Evolutionary conservation across 169 alveolate species (phyloP), one percentile per base, ranked within the genome.

Genomic region (Plasmodium vivax): DNA sequence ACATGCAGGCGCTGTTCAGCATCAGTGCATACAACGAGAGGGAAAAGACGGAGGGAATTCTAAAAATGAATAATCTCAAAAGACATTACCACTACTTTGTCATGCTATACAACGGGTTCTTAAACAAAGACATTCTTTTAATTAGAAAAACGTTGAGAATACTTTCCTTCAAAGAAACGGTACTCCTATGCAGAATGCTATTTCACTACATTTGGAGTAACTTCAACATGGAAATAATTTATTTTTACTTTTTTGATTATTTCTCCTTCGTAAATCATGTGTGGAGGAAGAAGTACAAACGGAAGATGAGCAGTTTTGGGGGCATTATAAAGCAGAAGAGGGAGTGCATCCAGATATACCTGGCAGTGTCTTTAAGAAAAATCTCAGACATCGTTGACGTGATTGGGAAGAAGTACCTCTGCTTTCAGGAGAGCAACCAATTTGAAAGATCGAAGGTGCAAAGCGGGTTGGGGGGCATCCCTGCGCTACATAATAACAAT

Each of bases 171-270:
- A 85, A 85, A 32, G 93, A 74, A 51, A 36, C 79, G 54, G 32
- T 85, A 85, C 81, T 85, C 30, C 81, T 62, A 10, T 85, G 93
- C 79, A 56, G 93, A 74, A 74, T 85, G 19, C 34, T 85, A 47
- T 85, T 85, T 75, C 93, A 85, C 79, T 85, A 85, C 72, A 56
- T 85, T 73, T 73, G 75, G 77, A 85, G 79, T 75, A 85, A 85
- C 80, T 85, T 85, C 62, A 85, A 85, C 41, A 73, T 85, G 58
- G 47, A 85, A 47, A 54, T 85, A 74, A 85, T 85, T 74, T 85
- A 47, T 74, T 85, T 74, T 41, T 85, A 85, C 79, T 85, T 85
- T 38, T 47, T 85, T 74, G 80, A 85, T 85, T 85, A 85, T 68
- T 85, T 85, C 74, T 47, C 85, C 9, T 85, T 85, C 56, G 27